Conservation (phyloP, 129 eudicot species). For the Dittrichia graveolens region DNA sequence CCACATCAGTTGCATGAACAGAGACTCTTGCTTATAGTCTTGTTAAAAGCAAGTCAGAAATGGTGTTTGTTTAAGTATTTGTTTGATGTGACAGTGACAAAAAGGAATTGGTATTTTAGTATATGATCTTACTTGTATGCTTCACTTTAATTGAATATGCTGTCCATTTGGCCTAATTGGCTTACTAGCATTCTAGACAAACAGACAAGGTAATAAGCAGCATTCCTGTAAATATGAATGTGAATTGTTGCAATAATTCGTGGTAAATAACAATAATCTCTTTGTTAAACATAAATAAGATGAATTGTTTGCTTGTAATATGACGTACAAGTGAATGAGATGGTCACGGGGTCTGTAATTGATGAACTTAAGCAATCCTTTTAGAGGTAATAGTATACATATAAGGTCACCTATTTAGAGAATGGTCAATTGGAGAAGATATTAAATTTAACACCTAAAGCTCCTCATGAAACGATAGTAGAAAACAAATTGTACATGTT, state of each 20-base stretch:
- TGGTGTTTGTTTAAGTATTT: slow-evolving; percentile 5
- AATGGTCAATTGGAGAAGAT: slow-evolving; percentile 7
- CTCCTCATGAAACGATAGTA: not conserved
- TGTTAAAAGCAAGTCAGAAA: slow-evolving; percentile 9
- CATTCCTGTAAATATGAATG: not conserved
- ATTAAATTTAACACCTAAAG: not conserved
- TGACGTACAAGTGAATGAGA: not conserved
- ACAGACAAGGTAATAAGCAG: not conserved
- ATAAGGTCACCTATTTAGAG: not conserved
- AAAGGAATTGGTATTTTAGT: not conserved
- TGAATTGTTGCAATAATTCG: not conserved
- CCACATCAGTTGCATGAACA: not conserved
- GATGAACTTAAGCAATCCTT: not conserved
- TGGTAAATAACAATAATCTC: slow-evolving; percentile 8
- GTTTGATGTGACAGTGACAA: slow-evolving; percentile 4
- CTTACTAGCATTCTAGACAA: not conserved
- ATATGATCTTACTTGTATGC: slow-evolving; percentile 13
- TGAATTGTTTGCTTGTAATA: not conserved
- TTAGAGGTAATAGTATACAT: slow-evolving; percentile 8
- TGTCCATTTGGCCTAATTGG: not conserved
- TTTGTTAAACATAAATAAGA: not conserved
- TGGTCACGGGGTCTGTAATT: not conserved
- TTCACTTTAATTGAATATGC: not conserved
- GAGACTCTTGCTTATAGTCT: not conserved
- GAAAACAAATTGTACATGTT: slow-evolving; percentile 9